Percentiles rank a stretch among this genome's conserved stretches.
Conservation (phyloP, 2,329 filamentous ascomycete genomes). For the Emericellopsis atlantica region DNA sequence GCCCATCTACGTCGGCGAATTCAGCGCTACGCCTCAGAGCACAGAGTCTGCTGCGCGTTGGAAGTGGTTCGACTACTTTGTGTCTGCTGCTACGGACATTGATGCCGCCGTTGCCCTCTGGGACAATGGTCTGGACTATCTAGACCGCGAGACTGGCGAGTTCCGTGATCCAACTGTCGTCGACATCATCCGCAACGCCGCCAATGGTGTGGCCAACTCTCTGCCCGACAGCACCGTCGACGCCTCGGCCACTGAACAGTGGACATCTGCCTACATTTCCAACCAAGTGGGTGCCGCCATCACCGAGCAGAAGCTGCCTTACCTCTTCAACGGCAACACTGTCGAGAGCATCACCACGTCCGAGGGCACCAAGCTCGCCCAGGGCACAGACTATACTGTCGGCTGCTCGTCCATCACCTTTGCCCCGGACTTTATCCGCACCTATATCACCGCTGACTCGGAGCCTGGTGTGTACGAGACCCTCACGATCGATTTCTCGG, state of each 20-base stretch:
- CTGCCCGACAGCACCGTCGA: conserved; percentile 40
- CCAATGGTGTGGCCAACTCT: conserved; percentile 27
- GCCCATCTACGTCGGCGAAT: conserved; percentile 46
- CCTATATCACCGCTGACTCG: conserved; percentile 25
- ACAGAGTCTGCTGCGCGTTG: conserved; percentile 43
- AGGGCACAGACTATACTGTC: conserved; percentile 32
- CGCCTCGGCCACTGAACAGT: conserved; percentile 26
- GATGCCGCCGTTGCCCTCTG: conserved; percentile 39
- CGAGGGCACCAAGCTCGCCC: conserved; percentile 15
- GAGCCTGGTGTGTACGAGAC: conserved; percentile 32
- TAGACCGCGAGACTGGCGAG: conserved; percentile 30
- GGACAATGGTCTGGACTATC: conserved; percentile 46
- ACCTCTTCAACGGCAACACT: conserved; percentile 39
- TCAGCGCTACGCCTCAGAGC: conserved; percentile 32
- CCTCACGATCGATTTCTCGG: conserved; percentile 38
- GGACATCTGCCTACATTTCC: conserved; percentile 40
- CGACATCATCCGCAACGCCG: conserved; percentile 31
- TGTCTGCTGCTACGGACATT: conserved; percentile 32
- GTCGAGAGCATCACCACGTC: conserved; percentile 12
- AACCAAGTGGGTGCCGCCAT: conserved; percentile 33
- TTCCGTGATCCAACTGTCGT: conserved; percentile 39
- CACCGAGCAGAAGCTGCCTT: conserved; percentile 28
- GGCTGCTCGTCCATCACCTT: conserved; percentile 31
- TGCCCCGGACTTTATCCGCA: conserved; percentile 28
- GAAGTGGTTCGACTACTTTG: conserved; percentile 43